phyloP scores from a whole-genome alignment of 176 grass and related monocot genomes.

The bread wheat (Triticum aestivum) region DNA sequence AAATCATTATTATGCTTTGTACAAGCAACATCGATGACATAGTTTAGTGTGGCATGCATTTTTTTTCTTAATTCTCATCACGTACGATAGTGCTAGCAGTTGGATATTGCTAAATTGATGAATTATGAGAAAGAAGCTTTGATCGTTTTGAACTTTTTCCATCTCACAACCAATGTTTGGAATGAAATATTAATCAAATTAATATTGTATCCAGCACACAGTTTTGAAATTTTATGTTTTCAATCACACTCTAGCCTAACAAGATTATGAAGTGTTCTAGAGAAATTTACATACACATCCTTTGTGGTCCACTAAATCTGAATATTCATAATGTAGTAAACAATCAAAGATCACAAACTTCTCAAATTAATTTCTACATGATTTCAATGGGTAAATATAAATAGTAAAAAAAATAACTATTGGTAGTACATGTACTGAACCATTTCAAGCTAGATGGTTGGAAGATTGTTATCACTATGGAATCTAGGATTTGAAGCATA shows the following conservation, averaged over 20 bases:
- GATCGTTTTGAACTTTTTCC: background rate
- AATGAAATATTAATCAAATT: no score
- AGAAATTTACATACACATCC: background rate
- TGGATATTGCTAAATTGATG: background rate
- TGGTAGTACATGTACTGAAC: background rate
- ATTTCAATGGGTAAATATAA: no score
- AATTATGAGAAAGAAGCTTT: background rate
- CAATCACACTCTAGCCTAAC: background rate
- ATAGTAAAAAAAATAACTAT: no score
- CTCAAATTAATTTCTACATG: background rate
- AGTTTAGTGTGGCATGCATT: background rate
- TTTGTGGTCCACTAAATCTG: background rate
- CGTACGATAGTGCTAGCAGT: background rate
- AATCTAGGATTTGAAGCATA: background rate
- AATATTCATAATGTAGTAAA: background rate
- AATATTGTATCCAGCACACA: no score
- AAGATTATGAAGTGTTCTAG: background rate
- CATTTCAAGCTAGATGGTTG: background rate
- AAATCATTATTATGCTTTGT: background rate
- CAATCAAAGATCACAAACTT: background rate
- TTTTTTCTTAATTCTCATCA: background rate
- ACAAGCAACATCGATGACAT: background rate
- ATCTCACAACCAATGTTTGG: background rate
- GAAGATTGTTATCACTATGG: background rate
- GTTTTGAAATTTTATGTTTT: background rate